phyloP scores from a whole-genome alignment of 2,329 filamentous ascomycete species.

The Diplodia seriata region DNA sequence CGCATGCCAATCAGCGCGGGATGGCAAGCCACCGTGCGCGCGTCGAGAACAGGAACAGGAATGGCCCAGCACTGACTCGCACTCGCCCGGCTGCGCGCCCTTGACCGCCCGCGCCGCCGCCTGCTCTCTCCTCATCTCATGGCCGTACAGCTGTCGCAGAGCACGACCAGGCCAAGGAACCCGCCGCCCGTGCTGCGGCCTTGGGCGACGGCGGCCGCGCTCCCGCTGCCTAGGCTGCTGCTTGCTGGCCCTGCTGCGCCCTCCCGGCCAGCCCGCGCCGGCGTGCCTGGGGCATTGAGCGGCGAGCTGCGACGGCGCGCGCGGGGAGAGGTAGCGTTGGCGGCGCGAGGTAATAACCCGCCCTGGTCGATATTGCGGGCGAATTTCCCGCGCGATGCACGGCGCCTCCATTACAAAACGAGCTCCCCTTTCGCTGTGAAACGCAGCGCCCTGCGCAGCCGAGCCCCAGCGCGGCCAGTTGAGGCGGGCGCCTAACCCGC shows the following conservation, averaged over 20 bases:
- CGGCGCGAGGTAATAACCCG: background rate
- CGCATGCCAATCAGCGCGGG: constrained; percentile 19
- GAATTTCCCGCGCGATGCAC: constrained; percentile 2
- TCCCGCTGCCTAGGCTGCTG: background rate
- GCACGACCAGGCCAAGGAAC: background rate
- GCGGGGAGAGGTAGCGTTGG: constrained; percentile 1
- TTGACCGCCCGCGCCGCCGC: constrained; percentile 24
- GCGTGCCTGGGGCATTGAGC: constrained; percentile 7
- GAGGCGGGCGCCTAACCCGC: constrained; percentile 13
- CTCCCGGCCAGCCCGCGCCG: constrained; percentile 9
- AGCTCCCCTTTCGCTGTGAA: background rate
- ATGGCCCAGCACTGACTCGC: background rate
- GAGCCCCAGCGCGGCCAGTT: background rate
- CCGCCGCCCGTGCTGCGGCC: background rate
- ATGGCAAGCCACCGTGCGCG: constrained; percentile 7
- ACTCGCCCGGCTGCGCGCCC: constrained; percentile 12
- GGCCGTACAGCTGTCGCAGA: background rate
- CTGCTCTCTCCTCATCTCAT: background rate
- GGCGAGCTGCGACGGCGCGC: background rate
- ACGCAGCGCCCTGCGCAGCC: constrained; percentile 20
- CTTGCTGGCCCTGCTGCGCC: constrained; percentile 4
- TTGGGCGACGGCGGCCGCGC: background rate
- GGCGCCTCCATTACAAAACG: constrained; percentile 17
- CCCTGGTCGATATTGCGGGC: constrained; percentile 16
- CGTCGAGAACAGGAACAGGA: constrained; percentile 14